Conservation (phyloP, 495 filamentous ascomycete species). For the Talaromyces trachyspermus region DNA sequence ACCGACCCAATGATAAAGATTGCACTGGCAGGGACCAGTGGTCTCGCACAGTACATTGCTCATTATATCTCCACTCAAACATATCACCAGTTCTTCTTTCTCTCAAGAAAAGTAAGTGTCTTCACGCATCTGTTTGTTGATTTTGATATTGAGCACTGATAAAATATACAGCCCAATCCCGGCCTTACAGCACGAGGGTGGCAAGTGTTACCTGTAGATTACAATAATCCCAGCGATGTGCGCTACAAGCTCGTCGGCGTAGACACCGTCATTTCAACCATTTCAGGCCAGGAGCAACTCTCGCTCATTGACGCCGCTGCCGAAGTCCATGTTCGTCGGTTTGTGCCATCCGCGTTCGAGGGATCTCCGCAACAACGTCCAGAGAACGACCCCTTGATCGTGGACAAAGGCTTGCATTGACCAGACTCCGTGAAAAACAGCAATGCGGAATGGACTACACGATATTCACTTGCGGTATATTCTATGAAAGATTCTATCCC, state of each 20-base stretch:
- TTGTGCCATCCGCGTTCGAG: constrained; percentile 72
- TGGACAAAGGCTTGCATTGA: constrained; percentile 48
- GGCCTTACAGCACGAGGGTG: constrained; percentile 36
- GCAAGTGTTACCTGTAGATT: constrained; percentile 59
- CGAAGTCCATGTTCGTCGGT: constrained; percentile 53
- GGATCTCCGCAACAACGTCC: constrained; percentile 31
- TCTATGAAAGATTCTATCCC: constrained; percentile 66
- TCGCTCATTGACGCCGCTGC: constrained; percentile 67
- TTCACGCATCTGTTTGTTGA: not conserved
- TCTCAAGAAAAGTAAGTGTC: constrained; percentile 51
- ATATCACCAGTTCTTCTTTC: constrained; percentile 58
- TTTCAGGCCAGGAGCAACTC: constrained; percentile 56
- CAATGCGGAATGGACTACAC: constrained; percentile 49
- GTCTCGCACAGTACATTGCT: constrained; percentile 58
- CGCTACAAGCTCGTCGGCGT: constrained; percentile 57
- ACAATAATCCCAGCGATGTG: constrained; percentile 46
- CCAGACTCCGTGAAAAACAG: constrained; percentile 45
- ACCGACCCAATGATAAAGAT: constrained; percentile 53
- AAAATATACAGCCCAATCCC: constrained; percentile 15
- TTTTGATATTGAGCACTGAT: constrained; percentile 9
- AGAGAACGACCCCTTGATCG: constrained; percentile 42
- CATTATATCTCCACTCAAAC: constrained; percentile 47
- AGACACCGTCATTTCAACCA: constrained; percentile 70
- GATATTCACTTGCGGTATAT: constrained; percentile 64
- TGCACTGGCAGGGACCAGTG: constrained; percentile 65